Conservation (phyloP, 495 filamentous ascomycete genomes). For the Penicillium turbatum region DNA sequence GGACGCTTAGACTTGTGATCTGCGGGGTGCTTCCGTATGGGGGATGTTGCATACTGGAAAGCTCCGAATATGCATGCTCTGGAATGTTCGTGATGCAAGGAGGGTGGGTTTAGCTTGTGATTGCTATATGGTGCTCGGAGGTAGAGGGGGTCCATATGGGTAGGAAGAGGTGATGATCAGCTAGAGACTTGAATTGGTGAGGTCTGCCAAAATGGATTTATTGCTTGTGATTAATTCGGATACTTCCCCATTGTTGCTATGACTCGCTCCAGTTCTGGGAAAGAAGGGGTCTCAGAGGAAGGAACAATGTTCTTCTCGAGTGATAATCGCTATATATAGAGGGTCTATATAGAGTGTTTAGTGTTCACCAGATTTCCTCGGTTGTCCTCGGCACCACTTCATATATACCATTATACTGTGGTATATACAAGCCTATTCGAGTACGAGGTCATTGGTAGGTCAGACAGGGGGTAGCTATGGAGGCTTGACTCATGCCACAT, state of each 20-base stretch:
- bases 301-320: background rate
- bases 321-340: background rate
- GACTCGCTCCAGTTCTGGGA: constrained; percentile 1
- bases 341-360: no score
- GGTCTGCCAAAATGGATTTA: constrained; percentile 1
- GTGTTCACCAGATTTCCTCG: background rate
- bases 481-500: background rate
- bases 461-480: background rate
- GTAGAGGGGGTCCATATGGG: background rate
- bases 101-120: background rate
- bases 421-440: no score
- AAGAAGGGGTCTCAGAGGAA: constrained; percentile 6
- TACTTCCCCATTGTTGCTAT: background rate
- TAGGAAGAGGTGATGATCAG: constrained; percentile 1
- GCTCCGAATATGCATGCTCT: constrained; percentile 22
- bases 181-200: background rate
- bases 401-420: no score
- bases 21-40: constrained; percentile 5
- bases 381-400: constrained; percentile 3
- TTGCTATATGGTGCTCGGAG: constrained; percentile 12
- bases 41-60: constrained; percentile 27
- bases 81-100: constrained; percentile 26
- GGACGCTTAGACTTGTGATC: constrained; percentile 11
- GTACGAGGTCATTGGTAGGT: background rate
- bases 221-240: background rate